Evolutionary conservation across 345 rosid species (phyloP).

Genomic region (Sapria himalayana): DNA sequence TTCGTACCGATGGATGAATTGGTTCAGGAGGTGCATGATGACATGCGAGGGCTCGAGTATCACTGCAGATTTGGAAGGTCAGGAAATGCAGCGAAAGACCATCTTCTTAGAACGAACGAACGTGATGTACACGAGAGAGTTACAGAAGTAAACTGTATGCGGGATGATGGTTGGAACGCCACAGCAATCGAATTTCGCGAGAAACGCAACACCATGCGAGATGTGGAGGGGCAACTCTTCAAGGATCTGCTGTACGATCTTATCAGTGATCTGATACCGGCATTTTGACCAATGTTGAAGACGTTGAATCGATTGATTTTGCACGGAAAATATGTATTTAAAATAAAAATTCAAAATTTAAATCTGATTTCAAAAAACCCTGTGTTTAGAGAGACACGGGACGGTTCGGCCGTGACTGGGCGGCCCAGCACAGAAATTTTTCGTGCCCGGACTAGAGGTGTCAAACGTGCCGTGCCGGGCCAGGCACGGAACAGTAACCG

Average conservation of each 20-base stretch:
- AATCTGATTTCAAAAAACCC: too few species aligned
- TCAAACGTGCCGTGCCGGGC: too few species aligned
- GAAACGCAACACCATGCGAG: slow-evolving; percentile 50
- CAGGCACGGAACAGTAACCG: too few species aligned
- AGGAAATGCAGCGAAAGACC: slow-evolving; percentile 27
- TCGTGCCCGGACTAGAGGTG: too few species aligned
- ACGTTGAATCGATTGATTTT: too few species aligned
- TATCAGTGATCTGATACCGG: slow-evolving; percentile 23
- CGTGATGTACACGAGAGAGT: slow-evolving; percentile 29
- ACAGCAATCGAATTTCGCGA: slow-evolving; percentile 23
- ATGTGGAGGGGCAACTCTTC: slow-evolving; percentile 47
- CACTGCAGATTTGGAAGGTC: slow-evolving; percentile 25
- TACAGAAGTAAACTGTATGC: slow-evolving; percentile 57
- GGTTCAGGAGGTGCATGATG: slow-evolving; percentile 32
- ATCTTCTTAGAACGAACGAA: slow-evolving; percentile 43
- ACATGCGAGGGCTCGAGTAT: slow-evolving; percentile 29
- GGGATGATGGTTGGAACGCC: slow-evolving; percentile 70
- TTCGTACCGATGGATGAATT: slow-evolving; percentile 34
- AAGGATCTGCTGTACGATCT: slow-evolving; percentile 48
- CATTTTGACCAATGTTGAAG: too few species aligned
- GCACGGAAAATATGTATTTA: too few species aligned
- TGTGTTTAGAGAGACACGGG: too few species aligned
- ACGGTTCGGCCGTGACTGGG: too few species aligned
- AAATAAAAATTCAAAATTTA: too few species aligned
- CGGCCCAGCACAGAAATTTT: too few species aligned